Base-by-base conservation (phyloP, 139 green algal species). In the Tetratostichococcus sp. region DNA sequence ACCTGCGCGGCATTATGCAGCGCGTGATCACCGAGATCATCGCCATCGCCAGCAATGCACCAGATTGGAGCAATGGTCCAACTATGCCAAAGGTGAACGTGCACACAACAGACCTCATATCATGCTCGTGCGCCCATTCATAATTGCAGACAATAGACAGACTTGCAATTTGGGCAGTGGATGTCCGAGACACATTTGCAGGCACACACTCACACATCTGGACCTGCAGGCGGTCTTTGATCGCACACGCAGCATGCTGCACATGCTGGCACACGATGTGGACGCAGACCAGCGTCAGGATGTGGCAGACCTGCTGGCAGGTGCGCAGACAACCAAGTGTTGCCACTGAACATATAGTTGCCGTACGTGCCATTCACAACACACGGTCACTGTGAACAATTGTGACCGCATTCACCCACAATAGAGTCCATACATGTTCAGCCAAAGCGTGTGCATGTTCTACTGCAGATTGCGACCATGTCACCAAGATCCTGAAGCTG, bases 401-500 rank as follows among this genome's bases (percentile, higher is more conserved):
- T n/a, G n/a, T n/a, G n/a, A n/a, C n/a, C n/a, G n/a, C n/a, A n/a
- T n/a, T n/a, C n/a, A n/a, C n/a, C n/a, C n/a, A n/a, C n/a, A n/a
- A n/a, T n/a, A n/a, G n/a, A n/a, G n/a, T n/a, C n/a, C n/a, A n/a
- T n/a, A n/a, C n/a, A n/a, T n/a, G 19, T 23, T 17, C 11, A 62
- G 19, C 26, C 19, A 26, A 62, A 23, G 16, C 33, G 25, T 77
- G 21, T 0, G 33, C 22, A 71, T 50, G 39, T 50, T 50, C 39
- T 50, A 11, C 2, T 35, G 77, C 80, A 70, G 83, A 83, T 23
- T 70, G 78, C 0, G 85, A 90, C 75, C 77, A 86, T 68, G 77
- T 86, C 4, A 89, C 83, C 8, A 70, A 80, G 32, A 87, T 82
- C 39, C 78, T 90, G 22, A 90, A 90, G 66, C 69, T 79, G 23